These are phyloP conservation scores for Echium plantagineum DNA, from an alignment of 257 asterid genomes.

Conservation along the genomic window DNA sequence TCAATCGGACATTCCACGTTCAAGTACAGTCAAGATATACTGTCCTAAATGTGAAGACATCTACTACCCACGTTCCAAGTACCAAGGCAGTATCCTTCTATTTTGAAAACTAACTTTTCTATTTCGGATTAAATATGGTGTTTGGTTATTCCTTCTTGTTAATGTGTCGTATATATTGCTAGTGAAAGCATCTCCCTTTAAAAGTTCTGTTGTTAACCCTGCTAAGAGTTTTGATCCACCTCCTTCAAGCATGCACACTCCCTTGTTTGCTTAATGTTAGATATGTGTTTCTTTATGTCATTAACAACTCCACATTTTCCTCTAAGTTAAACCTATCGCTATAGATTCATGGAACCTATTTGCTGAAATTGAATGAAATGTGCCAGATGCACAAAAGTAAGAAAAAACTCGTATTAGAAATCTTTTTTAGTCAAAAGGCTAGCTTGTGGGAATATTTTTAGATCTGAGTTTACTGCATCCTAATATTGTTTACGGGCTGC, in stretches of 20 bases:
- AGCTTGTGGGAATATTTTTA: neutral
- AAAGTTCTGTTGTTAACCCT: neutral
- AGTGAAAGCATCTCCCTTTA: neutral
- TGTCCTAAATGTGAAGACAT: conserved; percentile 76
- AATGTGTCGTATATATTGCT: neutral
- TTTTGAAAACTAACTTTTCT: neutral
- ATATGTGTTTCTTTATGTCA: neutral
- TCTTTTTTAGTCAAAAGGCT: neutral
- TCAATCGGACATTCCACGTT: conserved; percentile 65
- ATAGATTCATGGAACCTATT: neutral
- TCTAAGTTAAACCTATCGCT: neutral
- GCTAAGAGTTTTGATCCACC: neutral
- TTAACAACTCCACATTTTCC: neutral
- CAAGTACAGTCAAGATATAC: conserved; percentile 65
- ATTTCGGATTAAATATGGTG: neutral
- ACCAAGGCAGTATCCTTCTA: conserved; percentile 81
- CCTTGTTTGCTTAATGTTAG: neutral
- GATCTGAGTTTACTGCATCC: neutral
- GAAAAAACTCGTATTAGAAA: neutral
- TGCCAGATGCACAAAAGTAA: neutral
- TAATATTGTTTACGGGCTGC: too few relatives aligned
- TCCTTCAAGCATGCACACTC: neutral
- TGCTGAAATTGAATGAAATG: neutral
- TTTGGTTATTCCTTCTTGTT: neutral
- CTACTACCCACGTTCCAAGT: conserved; percentile 71